phyloP scores from a whole-genome alignment of 176 grass and related monocot genomes.

The Zoysia pacifica region DNA sequence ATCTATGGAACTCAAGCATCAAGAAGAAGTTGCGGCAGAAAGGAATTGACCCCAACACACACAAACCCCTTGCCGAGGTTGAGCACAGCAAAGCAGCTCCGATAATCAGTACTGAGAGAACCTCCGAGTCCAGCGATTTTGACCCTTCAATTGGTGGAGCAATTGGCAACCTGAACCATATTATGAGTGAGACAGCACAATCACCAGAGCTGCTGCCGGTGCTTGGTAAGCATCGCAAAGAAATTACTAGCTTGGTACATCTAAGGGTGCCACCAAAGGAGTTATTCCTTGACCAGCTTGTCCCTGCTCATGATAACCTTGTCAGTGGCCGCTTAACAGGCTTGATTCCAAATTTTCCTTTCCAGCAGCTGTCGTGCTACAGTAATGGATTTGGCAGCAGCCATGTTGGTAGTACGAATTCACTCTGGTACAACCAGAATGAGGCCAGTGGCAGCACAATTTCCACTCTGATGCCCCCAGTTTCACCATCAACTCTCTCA shows the following conservation, averaged over 20 bases:
- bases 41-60: conserved; percentile 62
- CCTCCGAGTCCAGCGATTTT: conserved; percentile 44
- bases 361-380: conserved; percentile 42
- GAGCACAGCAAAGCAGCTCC: conserved; percentile 34
- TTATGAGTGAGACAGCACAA: conserved; percentile 48
- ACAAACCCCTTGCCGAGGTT: conserved; percentile 43
- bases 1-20: conserved; percentile 68
- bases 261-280: conserved; percentile 38
- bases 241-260: conserved; percentile 37
- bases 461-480: conserved; percentile 45
- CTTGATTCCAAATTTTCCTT: conserved; percentile 40
- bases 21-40: conserved; percentile 66
- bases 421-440: conserved; percentile 48
- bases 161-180: conserved; percentile 27
- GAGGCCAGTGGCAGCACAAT: conserved; percentile 47
- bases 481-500: conserved; percentile 53
- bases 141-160: conserved; percentile 36
- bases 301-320: conserved; percentile 40
- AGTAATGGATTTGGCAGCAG: conserved; percentile 38
- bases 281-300: conserved; percentile 46
- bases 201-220: conserved; percentile 38
- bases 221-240: conserved; percentile 31
- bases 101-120: conserved; percentile 44
- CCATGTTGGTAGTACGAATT: conserved; percentile 27
- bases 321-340: conserved; percentile 27